Conservation (phyloP, 345 rosid species). For the Odontarrhena argentea region DNA sequence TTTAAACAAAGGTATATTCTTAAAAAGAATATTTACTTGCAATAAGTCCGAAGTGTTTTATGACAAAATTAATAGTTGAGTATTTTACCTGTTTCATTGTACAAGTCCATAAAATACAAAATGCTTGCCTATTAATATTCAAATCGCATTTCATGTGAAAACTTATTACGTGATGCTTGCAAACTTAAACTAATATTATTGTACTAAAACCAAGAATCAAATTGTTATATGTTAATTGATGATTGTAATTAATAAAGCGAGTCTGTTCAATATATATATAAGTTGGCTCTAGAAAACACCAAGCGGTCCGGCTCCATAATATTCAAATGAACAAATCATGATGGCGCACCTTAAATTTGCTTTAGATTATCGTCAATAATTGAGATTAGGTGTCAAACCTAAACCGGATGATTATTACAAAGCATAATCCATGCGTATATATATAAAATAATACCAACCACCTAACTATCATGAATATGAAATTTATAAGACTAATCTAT, state of each 20-base stretch:
- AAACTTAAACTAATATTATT: background rate
- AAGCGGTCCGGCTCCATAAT: background rate
- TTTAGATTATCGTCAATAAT: slow-evolving; percentile 30
- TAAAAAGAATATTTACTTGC: too few species aligned
- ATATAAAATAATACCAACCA: background rate
- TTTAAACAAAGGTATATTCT: too few species aligned
- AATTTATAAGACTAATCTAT: background rate
- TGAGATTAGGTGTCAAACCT: slow-evolving; percentile 22
- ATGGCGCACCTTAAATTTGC: background rate
- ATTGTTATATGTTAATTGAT: background rate
- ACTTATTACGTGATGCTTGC: too few species aligned
- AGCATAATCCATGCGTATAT: background rate
- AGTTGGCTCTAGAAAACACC: slow-evolving; percentile 22
- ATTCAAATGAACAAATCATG: background rate
- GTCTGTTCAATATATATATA: background rate
- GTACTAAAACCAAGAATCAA: background rate
- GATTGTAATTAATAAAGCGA: background rate
- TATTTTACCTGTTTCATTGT: too few species aligned
- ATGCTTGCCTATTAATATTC: background rate
- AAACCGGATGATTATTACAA: background rate
- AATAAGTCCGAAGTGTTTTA: too few species aligned
- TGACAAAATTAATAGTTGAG: too few species aligned
- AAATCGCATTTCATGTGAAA: background rate
- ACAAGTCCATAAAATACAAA: background rate
- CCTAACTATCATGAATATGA: slow-evolving; percentile 28